Conservation (phyloP, 371 early-diverging fungal genomes). For the Actinomucor elegans region DNA sequence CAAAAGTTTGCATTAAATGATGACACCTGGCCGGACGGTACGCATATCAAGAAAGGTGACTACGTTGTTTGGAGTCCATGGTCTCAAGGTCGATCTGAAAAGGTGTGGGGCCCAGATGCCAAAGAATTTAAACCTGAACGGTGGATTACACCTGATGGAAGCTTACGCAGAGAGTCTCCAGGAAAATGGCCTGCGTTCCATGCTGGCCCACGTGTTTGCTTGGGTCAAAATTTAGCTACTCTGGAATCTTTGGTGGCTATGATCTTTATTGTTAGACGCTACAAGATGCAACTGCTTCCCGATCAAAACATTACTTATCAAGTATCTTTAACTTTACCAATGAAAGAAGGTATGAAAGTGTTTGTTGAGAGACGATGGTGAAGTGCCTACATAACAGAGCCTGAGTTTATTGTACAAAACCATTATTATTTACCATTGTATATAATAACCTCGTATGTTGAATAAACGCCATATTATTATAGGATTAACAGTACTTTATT, state of each 20-base stretch:
- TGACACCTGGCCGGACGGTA: conserved; percentile 71
- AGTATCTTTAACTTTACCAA: conserved; percentile 46
- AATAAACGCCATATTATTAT: too few relatives aligned
- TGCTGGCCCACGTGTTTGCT: conserved; percentile 71
- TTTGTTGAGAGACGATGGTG: conserved; percentile 27
- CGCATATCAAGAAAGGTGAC: conserved; percentile 55
- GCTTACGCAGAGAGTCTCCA: conserved; percentile 34
- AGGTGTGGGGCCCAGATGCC: conserved; percentile 64
- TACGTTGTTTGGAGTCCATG: conserved; percentile 53
- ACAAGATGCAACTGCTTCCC: conserved; percentile 38
- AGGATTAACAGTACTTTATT: too few relatives aligned
- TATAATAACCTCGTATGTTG: too few relatives aligned
- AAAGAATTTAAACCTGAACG: conserved; percentile 62
- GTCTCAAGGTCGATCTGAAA: conserved; percentile 53
- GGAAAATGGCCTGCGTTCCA: conserved; percentile 60
- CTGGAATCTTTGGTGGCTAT: conserved; percentile 46
- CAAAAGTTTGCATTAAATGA: conserved; percentile 64
- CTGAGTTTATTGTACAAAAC: background rate
- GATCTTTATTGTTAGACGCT: conserved; percentile 35
- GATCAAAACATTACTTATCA: conserved; percentile 36
- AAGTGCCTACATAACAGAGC: background rate
- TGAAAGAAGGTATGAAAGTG: conserved; percentile 47
- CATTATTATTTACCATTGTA: too few relatives aligned
- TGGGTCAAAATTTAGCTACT: conserved; percentile 54
- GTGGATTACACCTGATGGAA: conserved; percentile 48